phyloP scores from a whole-genome alignment of 2,329 filamentous ascomycete species.

The Claviceps arundinis region DNA sequence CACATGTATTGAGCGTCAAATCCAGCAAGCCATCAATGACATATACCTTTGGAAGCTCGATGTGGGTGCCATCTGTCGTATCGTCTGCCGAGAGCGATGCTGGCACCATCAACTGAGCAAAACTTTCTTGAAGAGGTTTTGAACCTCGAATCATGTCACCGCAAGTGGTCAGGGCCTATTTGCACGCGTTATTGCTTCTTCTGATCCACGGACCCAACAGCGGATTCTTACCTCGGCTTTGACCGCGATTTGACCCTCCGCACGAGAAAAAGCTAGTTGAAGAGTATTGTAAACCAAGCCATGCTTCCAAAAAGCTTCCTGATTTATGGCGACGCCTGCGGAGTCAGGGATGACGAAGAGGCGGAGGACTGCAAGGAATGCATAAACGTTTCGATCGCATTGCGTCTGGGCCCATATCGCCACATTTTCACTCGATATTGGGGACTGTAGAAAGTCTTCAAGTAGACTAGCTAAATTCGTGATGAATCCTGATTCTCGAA shows the following conservation, averaged over 20 bases:
- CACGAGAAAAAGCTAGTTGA: constrained; percentile 65
- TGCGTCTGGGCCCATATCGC: constrained; percentile 66
- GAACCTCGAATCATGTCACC: constrained; percentile 83
- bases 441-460: constrained; percentile 40
- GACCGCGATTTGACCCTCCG: constrained; percentile 55
- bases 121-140: constrained; percentile 66
- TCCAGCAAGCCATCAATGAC: constrained; percentile 90
- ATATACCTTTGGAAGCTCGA: constrained; percentile 54
- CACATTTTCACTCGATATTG: constrained; percentile 41
- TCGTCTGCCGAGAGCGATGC: constrained; percentile 34
- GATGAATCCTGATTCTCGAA: constrained; percentile 80
- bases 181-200: constrained; percentile 5
- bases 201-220: constrained; percentile 1
- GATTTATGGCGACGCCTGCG: constrained; percentile 67
- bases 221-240: constrained; percentile 54
- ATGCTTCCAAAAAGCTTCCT: constrained; percentile 72
- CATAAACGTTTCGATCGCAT: constrained; percentile 82
- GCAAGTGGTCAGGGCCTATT: constrained; percentile 65
- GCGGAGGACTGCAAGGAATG: constrained; percentile 71
- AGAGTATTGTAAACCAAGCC: constrained; percentile 68
- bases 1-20: constrained; percentile 56
- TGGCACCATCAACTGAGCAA: constrained; percentile 73
- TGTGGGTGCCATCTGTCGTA: constrained; percentile 26
- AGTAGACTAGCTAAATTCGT: constrained; percentile 58
- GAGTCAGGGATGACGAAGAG: constrained; percentile 78